Evolutionary conservation across 805 yeast genomes (phyloP), one percentile per base, ranked within the genome.

Genomic region (Candida tammaniensis): DNA sequence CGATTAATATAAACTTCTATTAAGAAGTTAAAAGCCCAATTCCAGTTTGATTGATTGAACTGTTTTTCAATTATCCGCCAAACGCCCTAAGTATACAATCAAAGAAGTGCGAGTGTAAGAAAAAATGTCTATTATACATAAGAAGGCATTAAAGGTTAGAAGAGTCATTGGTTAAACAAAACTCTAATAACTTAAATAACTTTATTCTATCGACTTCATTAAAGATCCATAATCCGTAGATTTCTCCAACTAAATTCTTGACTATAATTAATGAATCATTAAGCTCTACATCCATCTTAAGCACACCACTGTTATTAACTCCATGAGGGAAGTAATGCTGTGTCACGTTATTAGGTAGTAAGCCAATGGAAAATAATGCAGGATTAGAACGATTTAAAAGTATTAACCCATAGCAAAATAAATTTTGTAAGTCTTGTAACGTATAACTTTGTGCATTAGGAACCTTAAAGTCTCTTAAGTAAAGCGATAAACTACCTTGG

Each of bases 181-280:
- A 66, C 30, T 62, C 62, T 9, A 68, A 46, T 29, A 62, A 54
- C 47, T 78, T 75, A 47, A 64, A 74, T 26, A 84, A 61, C 46
- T 75, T 74, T 28, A 70, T 71, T 54, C 91, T 67, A 49, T 83
- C 89, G 6, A 70, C 75, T 28, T 72, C 79, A 36, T 82, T 78
- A 51, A 81, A 85, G 14, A 84, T 70, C 93, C 93, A 85, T 30
- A 85, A 61, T 1, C 94, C 94, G 54, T 72, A 84, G 9, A 83
- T 80, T 28, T 81, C 85, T 15, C 83, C 87, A 32, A 74, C 61
- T 32, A 80, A 61, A 48, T 78, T 80, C 52, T 79, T 79, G 14
- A 85, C 73, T 35, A 85, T 84, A 25, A 85, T 75, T 51, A 83
- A 66, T 37, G 80, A 82, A 38, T 78, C 86, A 42, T 78, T 77